Percentiles rank a stretch among this genome's conserved stretches.
These are phyloP conservation scores for Aspergillus terreus DNA, from an alignment of 2,329 filamentous ascomycete genomes.

Conservation along the genomic window DNA sequence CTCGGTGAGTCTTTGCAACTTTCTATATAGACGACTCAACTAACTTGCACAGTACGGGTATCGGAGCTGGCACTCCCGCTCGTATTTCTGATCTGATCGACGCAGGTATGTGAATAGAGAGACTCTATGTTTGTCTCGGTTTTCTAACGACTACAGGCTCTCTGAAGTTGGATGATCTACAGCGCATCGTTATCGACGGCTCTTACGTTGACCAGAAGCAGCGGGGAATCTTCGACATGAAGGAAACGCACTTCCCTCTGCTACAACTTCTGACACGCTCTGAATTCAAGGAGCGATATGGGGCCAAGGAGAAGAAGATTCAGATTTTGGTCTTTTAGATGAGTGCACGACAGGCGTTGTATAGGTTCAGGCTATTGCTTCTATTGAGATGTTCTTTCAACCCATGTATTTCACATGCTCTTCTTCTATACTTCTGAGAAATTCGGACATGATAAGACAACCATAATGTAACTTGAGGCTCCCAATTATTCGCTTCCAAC, in stretches of 20 bases:
- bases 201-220: constrained; percentile 95
- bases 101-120: constrained; percentile 56
- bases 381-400: not conserved
- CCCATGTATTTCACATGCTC: too few species aligned
- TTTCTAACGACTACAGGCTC: constrained; percentile 49
- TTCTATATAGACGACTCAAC: not conserved
- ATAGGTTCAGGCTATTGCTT: not conserved
- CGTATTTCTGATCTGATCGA: constrained; percentile 79
- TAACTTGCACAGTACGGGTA: constrained; percentile 60
- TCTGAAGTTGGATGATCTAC: constrained; percentile 66
- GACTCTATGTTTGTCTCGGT: not conserved
- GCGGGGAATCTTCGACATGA: constrained; percentile 90
- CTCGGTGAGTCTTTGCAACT: constrained; percentile 40
- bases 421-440: too few species aligned
- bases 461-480: too few species aligned
- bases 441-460: too few species aligned
- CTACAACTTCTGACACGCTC: constrained; percentile 67
- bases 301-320: constrained; percentile 51
- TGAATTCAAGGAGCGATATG: constrained; percentile 69
- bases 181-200: constrained; percentile 81
- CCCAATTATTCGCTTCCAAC: too few species aligned
- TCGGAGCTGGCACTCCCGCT: constrained; percentile 86
- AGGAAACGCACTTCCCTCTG: constrained; percentile 80
- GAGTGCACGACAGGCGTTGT: not conserved
- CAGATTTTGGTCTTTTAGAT: constrained; percentile 49